Base-by-base conservation (phyloP, 2,329 filamentous ascomycete species). In the Ilyonectria destructans region DNA sequence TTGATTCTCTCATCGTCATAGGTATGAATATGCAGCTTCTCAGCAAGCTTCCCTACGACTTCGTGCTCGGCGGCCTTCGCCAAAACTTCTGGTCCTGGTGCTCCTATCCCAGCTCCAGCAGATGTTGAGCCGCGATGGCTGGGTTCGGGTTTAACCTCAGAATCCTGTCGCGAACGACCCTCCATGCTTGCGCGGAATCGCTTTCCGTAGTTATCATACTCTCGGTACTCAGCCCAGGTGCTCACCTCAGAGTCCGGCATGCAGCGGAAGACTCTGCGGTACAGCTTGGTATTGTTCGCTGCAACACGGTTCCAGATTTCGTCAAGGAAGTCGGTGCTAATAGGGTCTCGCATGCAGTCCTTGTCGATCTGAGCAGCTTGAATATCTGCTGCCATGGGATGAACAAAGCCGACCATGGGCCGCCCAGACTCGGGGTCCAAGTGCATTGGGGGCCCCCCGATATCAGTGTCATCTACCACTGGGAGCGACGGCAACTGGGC, bases 221-320 rank as follows among this genome's bases (percentile, higher is more conserved):
- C 92, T 70, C 93, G 92, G 81, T 99, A 99, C 71, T 97, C 93
- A 72, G 93, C 91, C 96, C 96, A 99, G 49, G 93, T 96, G 71
- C 90, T 92, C 29, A 97, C 96, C 77, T 98, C 94, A 58, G 91
- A 98, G 79, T 99, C 96, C 1, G 96, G 96, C 93, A 97, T 97
- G 81, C 95, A 98, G 54, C 95, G 91, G 85, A 99, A 99, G 9
- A 99, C 96, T 69, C 93, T 90, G 35, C 96, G 92, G 83, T 93
- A 99, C 55, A 99, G 88, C 78, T 95, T 96, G 3, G 96, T 99
- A 80, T 99, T 99, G 84, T 98, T 98, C 70, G 93, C 91, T 1
- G 96, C 96, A 60, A 95, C 91, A 19, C 90, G 88, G 71, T 92
- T 91, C 97, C 97, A 99, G 2, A 94, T 91, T 69, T 97, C 93